A percentile compares a stretch with the other conserved stretches of the same genome.
Conservation (phyloP, 176 grass and related monocot genomes). For the Canna indica region DNA sequence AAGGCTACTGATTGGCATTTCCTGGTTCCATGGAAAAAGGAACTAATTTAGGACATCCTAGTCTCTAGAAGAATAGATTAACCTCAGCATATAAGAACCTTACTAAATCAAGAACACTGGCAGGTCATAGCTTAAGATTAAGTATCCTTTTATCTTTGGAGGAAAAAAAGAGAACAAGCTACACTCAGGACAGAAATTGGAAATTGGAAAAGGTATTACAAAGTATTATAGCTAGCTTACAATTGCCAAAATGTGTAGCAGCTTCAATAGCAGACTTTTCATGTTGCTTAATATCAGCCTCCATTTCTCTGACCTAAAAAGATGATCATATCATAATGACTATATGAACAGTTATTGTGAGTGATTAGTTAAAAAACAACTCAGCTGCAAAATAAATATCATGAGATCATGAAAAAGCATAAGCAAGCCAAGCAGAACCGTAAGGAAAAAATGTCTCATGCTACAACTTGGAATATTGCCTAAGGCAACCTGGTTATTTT, state of each 20-base stretch:
- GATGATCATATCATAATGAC: conserved; percentile 11
- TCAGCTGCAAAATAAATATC: not conserved
- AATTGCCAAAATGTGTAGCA: conserved; percentile 44
- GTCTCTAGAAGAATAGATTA: not conserved
- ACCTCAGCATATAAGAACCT: not conserved
- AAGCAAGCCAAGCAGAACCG: not conserved
- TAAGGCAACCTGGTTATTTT: not conserved
- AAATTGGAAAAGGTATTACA: not conserved
- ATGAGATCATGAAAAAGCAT: not conserved
- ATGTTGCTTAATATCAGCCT: conserved; percentile 57
- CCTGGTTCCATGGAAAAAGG: not conserved
- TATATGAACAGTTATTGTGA: not conserved
- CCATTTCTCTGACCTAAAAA: conserved; percentile 81
- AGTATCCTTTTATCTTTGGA: too few relatives aligned
- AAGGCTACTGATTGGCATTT: not conserved
- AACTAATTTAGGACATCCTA: not conserved
- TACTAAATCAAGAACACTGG: not conserved
- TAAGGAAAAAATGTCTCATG: not conserved
- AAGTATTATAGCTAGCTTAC: conserved; percentile 33
- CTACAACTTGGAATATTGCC: not conserved
- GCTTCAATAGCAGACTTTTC: conserved; percentile 53
- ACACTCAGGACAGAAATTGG: not conserved
- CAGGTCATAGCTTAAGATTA: not conserved
- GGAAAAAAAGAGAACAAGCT: not conserved
- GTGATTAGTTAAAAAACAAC: conserved; percentile 9